A percentile compares a stretch with the other conserved stretches of the same genome.
Conservation (phyloP, 257 asterid genomes). For the Nicotiana obtusifolia region DNA sequence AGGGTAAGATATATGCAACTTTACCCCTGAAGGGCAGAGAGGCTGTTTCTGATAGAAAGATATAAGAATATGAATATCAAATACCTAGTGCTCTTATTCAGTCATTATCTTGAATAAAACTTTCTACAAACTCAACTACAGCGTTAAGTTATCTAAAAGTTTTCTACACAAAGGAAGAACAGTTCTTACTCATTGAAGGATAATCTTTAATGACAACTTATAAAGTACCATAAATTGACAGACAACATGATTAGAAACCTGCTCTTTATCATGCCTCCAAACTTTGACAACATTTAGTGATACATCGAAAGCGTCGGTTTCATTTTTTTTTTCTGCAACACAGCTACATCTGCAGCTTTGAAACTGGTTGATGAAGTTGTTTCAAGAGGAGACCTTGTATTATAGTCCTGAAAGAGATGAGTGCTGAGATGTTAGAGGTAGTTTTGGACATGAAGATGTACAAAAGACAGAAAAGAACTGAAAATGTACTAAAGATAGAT, state of each 20-base stretch:
- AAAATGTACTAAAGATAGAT: background rate
- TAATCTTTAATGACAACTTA: background rate
- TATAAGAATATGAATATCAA: background rate
- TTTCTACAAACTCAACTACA: background rate
- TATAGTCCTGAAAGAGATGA: slow-evolving; percentile 4
- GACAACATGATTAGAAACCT: slow-evolving; percentile 1
- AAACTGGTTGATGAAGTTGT: background rate
- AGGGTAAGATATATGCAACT: no score
- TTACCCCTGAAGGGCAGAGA: no score
- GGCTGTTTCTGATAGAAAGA: no score
- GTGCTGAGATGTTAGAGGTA: background rate
- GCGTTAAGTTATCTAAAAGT: background rate
- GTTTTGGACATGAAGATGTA: background rate
- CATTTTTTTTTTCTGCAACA: background rate
- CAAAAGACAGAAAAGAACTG: background rate
- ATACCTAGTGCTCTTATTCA: background rate
- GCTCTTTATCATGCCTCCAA: slow-evolving; percentile 3
- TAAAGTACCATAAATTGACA: background rate
- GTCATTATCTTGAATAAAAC: background rate
- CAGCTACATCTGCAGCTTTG: background rate
- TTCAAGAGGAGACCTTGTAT: background rate
- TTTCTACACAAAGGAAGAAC: background rate
- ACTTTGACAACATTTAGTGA: background rate
- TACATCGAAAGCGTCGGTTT: background rate
- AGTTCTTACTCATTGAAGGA: background rate